Conservation (phyloP, 2,329 filamentous ascomycete species). For the Diaporthe destruens region DNA sequence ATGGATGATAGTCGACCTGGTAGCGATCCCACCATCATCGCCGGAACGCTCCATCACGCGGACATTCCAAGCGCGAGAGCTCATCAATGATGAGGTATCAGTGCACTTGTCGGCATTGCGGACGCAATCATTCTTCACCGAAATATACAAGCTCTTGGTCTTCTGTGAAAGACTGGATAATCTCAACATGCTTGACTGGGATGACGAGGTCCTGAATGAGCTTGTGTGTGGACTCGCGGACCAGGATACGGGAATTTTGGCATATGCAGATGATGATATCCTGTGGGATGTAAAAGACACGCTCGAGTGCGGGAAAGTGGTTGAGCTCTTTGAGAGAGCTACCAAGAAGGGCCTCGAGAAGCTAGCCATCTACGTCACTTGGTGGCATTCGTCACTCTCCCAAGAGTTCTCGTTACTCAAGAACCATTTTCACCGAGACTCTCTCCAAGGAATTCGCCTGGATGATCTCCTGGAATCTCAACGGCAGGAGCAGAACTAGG, state of each 20-base stretch:
- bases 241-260: background rate
- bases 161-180: background rate
- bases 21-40: background rate
- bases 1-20: background rate
- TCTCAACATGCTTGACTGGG: background rate
- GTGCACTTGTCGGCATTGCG: background rate
- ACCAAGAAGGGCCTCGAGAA: slow-evolving; percentile 38
- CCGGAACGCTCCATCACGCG: background rate
- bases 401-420: background rate
- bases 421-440: too few relatives aligned
- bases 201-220: slow-evolving; percentile 2
- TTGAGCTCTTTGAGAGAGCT: slow-evolving; percentile 42
- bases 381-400: background rate
- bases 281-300: background rate
- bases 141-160: slow-evolving; percentile 29
- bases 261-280: background rate
- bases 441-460: too few relatives aligned
- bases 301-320: slow-evolving; percentile 19
- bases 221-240: background rate
- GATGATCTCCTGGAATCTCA: too few relatives aligned
- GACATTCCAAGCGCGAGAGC: slow-evolving; percentile 14
- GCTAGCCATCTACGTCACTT: background rate
- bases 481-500: too few relatives aligned
- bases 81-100: slow-evolving; percentile 12
- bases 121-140: slow-evolving; percentile 7